Evolutionary conservation across 108 stramenopile species (phyloP), one percentile per base, ranked within the genome.

Genomic region (Licmophora abbreviata): DNA sequence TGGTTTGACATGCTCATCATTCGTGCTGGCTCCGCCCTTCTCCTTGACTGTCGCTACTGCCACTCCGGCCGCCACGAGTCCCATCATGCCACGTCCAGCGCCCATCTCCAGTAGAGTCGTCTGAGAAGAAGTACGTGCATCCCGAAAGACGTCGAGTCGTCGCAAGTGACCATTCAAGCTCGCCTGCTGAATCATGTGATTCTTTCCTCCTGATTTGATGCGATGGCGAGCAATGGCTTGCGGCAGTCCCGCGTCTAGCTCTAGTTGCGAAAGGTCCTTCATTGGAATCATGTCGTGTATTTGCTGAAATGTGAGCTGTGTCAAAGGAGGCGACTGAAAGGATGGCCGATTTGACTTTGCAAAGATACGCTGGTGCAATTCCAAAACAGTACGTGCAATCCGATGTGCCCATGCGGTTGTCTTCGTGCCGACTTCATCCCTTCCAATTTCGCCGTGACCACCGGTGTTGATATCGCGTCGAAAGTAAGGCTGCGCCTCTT

Each of bases 41-140:
- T 11, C 29, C 20, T 23, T 48, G 15, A 33, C 29, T 22, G 34
- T 24, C 11, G 71, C 68, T 7, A 57, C 71, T 17, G 68, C 56
- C 2, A 68, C 64, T 27, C 79, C 77, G 6, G 89, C 78, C 21
- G 65, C 73, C 8, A 81, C 71, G 21, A 92, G 45, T 6, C 89
- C 89, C 1, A 73, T 63, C 73, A 86, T 87, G 0, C 85, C 89
- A 29, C 89, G 62, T 10, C 89, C 89, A 29, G 89, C 89, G 14
- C 89, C 89, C 73, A 92, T 77, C 62, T 92, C 89, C 18, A 81
- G 0, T 36, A 92, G 38, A 9, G 24, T 54, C 10, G 9, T 55
- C 17, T 14, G n/a, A 0, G 25, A 10, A 4, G 9, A n/a, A 34
- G 41, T 14, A 36, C n/a, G n/a, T n/a, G n/a, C n/a, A n/a, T n/a